phyloP scores from a whole-genome alignment of 2,329 filamentous ascomycete species.

The Lachnellula willkommii region DNA sequence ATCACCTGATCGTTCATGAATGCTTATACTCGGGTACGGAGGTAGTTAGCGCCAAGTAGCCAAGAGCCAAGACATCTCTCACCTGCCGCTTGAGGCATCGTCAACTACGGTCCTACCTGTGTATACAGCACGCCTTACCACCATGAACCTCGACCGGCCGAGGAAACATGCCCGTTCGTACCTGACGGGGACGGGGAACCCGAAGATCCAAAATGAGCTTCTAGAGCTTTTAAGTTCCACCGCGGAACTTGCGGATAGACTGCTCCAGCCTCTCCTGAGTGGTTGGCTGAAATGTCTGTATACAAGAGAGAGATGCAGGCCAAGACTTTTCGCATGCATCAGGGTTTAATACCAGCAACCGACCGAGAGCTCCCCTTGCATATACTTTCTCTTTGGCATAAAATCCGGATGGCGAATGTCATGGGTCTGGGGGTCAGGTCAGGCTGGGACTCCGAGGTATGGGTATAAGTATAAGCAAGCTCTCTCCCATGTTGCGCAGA shows the following conservation, averaged over 20 bases:
- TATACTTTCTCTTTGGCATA: not conserved
- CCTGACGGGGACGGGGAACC: not conserved
- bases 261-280: not conserved
- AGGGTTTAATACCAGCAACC: too few species aligned
- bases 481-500: not conserved
- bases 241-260: not conserved
- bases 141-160: not conserved
- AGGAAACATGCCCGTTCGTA: not conserved
- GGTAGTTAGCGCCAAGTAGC: not conserved
- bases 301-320: too few species aligned
- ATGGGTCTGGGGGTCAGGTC: not conserved
- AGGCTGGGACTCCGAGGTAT: too few species aligned
- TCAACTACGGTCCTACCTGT: not conserved
- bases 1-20: too few species aligned
- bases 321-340: too few species aligned
- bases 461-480: conserved; percentile 6
- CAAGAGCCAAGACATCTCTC: conserved; percentile 1
- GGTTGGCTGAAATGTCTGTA: too few species aligned
- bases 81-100: conserved; percentile 3
- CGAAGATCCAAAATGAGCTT: not conserved
- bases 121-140: not conserved
- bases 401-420: not conserved
- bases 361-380: too few species aligned
- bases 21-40: too few species aligned
- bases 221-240: not conserved